Evolutionary conservation across 306 rosid genomes (phyloP).

Genomic region (Hylodesmum podocarpum): DNA sequence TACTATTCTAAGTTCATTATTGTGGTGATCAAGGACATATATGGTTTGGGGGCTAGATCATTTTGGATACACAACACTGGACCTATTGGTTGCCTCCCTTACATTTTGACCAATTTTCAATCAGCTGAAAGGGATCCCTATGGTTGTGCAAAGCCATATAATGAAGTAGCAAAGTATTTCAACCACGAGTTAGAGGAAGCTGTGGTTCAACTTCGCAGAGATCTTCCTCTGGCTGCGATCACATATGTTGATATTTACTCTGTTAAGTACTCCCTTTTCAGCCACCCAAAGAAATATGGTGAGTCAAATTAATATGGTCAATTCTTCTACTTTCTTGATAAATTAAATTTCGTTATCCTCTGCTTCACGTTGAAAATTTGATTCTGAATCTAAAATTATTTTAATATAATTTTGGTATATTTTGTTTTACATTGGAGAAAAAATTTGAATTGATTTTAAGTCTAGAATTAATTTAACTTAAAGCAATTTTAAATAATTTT

Average conservation of each 20-base stretch:
- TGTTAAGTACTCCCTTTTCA: conserved; percentile 39
- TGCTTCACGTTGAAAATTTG: too few species aligned
- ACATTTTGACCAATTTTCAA: conserved; percentile 20
- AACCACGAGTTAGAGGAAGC: conserved; percentile 55
- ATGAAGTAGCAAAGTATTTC: conserved; percentile 58
- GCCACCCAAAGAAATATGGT: conserved; percentile 50
- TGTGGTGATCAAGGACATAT: conserved; percentile 29
- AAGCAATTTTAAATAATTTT: too few species aligned
- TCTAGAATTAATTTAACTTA: too few species aligned
- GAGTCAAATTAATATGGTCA: neutral
- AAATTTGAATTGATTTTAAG: too few species aligned
- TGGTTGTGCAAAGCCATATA: conserved; percentile 63
- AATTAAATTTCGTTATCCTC: neutral
- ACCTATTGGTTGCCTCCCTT: conserved; percentile 47
- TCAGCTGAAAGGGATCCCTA: conserved; percentile 32
- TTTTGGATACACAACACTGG: conserved; percentile 54
- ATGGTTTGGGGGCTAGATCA: conserved; percentile 40
- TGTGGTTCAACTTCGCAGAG: conserved; percentile 39
- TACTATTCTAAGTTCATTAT: neutral
- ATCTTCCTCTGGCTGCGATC: conserved; percentile 53
- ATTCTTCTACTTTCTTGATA: neutral
- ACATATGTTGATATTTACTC: conserved; percentile 66
- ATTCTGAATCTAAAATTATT: too few species aligned
- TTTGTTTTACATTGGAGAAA: too few species aligned
- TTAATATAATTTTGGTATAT: too few species aligned